A percentile compares a stretch with the other conserved stretches of the same genome.
Evolutionary conservation across 352 stramenopile genomes (phyloP).

Genomic region (Phytopythium cucurbitacearum): DNA sequence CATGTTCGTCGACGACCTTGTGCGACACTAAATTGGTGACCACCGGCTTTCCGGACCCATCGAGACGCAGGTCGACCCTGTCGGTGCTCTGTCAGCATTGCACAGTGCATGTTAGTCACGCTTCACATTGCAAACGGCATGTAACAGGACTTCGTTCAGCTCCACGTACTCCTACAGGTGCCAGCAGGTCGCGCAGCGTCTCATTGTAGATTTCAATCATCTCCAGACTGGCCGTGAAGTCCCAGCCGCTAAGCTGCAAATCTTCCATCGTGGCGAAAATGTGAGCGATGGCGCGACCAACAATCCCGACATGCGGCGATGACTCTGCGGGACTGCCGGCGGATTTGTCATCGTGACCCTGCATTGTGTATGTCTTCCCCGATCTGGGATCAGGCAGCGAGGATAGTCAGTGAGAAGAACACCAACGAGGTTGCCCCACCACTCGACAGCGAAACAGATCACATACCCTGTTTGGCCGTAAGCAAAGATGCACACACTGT

Average conservation of each 20-base stretch:
- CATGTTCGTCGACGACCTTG: conserved; percentile 43
- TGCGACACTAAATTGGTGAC: conserved; percentile 66
- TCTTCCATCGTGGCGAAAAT: conserved; percentile 71
- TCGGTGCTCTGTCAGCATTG: conserved; percentile 34
- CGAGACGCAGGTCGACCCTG: conserved; percentile 68
- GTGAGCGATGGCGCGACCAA: conserved; percentile 71
- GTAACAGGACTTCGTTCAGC: conserved; percentile 1
- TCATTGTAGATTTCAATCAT: conserved; percentile 99
- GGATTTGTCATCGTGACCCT: conserved; percentile 44
- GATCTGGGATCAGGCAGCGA: conserved; percentile 30
- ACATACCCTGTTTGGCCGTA: conserved; percentile 81
- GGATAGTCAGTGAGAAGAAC: background rate
- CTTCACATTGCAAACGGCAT: background rate
- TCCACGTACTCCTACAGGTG: conserved; percentile 37
- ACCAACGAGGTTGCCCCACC: background rate
- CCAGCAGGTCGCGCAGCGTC: conserved; percentile 91
- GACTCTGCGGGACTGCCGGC: conserved; percentile 28
- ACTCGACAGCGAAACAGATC: background rate
- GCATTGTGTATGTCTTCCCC: conserved; percentile 89
- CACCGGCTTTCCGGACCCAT: conserved; percentile 58
- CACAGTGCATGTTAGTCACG: background rate
- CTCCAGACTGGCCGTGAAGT: conserved; percentile 67
- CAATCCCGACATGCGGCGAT: conserved; percentile 70
- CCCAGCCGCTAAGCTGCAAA: conserved; percentile 61
- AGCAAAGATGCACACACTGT: conserved; percentile 96